phyloP scores from a whole-genome alignment of 2,329 filamentous ascomycete genomes.

The Zarea fungicola region DNA sequence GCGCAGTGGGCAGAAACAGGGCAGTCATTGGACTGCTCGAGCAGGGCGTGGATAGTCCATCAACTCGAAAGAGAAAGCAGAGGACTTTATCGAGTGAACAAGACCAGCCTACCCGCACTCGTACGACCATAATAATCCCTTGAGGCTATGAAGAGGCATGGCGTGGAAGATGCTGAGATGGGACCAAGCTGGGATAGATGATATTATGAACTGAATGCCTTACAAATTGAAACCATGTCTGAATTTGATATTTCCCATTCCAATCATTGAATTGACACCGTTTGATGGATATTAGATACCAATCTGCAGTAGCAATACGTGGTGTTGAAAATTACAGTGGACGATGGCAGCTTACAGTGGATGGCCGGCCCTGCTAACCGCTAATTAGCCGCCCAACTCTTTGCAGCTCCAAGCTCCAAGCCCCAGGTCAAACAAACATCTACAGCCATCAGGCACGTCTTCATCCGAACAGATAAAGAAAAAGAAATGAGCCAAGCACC shows the following conservation, averaged over 20 bases:
- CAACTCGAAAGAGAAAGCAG: neutral
- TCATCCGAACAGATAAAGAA: neutral
- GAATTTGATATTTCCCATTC: too few relatives aligned
- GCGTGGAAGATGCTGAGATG: too few relatives aligned
- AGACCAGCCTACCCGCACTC: neutral
- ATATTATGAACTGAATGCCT: too few relatives aligned
- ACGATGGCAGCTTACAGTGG: neutral
- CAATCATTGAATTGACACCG: too few relatives aligned
- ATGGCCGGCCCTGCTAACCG: neutral
- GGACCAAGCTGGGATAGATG: too few relatives aligned
- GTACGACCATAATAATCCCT: neutral
- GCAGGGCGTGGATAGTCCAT: neutral
- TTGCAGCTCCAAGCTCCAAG: neutral
- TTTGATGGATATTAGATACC: neutral
- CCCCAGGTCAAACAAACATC: too few relatives aligned
- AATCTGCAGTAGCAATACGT: neutral
- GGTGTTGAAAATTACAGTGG: neutral
- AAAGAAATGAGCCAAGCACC: slow-evolving; percentile 25
- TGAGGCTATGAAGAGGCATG: too few relatives aligned
- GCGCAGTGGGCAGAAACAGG: neutral
- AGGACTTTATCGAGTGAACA: neutral
- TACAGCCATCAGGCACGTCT: neutral
- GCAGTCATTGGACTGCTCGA: neutral
- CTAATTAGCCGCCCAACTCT: neutral
- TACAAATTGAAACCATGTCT: too few relatives aligned